Evolutionary conservation across 2,329 filamentous ascomycete species (phyloP).

Genomic region (Stagonosporopsis rhizophila): DNA sequence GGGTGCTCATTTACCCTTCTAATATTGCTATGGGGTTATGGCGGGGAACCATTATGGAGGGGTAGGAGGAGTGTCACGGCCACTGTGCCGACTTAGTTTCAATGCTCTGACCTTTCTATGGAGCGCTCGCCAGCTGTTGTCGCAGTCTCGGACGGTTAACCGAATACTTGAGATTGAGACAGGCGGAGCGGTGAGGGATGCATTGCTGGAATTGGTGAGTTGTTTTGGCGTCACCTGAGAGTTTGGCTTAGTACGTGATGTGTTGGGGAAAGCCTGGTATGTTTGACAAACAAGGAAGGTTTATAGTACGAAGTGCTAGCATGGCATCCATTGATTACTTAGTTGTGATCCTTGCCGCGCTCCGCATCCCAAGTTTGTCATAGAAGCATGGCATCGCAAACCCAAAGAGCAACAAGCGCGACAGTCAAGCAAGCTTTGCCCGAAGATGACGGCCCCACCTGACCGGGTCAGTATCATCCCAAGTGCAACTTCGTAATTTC

Average conservation of each 20-base stretch:
- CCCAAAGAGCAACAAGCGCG: background rate
- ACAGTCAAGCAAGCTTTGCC: constrained; percentile 19
- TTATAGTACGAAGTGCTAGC: background rate
- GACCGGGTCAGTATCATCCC: constrained; percentile 7
- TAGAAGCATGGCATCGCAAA: background rate
- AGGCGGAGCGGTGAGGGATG: constrained; percentile 10
- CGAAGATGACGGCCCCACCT: constrained; percentile 22
- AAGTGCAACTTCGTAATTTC: too few species aligned
- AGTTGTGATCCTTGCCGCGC: background rate
- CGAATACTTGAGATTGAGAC: background rate
- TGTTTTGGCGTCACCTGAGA: background rate
- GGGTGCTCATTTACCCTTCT: constrained; percentile 20
- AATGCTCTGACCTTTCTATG: constrained; percentile 4
- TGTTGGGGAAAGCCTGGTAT: background rate
- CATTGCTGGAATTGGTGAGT: constrained; percentile 6
- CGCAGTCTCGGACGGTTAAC: constrained; percentile 10
- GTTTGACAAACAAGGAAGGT: constrained; percentile 11
- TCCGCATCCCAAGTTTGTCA: background rate
- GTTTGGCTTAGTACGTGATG: background rate
- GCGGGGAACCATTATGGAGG: constrained; percentile 17
- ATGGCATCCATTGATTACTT: background rate
- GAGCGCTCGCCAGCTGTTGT: background rate
- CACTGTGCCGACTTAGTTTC: background rate
- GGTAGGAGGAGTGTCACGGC: background rate
- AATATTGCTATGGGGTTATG: constrained; percentile 17